Evolutionary conservation across 2,329 filamentous ascomycete species (phyloP).

Genomic region (Aspergillus caelatus): DNA sequence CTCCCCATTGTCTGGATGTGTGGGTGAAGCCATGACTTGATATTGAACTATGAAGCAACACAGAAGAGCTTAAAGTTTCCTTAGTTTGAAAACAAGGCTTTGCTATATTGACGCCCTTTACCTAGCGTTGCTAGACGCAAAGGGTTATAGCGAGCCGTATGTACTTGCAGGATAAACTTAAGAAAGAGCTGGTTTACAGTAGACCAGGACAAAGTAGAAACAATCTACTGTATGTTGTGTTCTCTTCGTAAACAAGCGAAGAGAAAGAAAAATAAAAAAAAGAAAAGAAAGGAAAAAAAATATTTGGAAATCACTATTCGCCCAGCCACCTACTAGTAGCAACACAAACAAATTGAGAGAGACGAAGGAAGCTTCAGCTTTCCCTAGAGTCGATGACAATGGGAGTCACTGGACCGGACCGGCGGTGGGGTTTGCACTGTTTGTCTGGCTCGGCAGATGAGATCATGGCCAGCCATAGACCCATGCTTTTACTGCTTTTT

Average conservation of each 20-base stretch:
- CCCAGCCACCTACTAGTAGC: background rate
- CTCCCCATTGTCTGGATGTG: constrained; percentile 42
- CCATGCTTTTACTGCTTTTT: background rate
- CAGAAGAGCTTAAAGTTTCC: background rate
- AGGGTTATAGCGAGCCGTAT: background rate
- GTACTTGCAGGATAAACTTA: background rate
- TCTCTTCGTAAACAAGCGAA: background rate
- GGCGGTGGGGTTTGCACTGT: constrained; percentile 35
- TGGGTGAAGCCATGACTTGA: constrained; percentile 21
- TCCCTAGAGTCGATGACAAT: background rate
- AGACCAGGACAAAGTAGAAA: background rate
- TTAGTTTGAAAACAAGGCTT: background rate
- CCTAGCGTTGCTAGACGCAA: background rate
- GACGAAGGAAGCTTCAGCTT: background rate
- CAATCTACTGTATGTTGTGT: background rate
- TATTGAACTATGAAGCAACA: background rate
- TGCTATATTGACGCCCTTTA: background rate
- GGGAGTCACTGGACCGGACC: constrained; percentile 7
- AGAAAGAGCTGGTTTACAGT: background rate
- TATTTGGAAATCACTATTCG: background rate
- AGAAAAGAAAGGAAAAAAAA: background rate
- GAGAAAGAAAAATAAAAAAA: background rate
- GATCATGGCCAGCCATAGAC: constrained; percentile 20
- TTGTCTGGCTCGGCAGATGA: constrained; percentile 27
- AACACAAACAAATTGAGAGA: background rate